Base-by-base conservation (phyloP, 1,284 basidiomycete genomes). In the Leucoagaricus sp. region DNA sequence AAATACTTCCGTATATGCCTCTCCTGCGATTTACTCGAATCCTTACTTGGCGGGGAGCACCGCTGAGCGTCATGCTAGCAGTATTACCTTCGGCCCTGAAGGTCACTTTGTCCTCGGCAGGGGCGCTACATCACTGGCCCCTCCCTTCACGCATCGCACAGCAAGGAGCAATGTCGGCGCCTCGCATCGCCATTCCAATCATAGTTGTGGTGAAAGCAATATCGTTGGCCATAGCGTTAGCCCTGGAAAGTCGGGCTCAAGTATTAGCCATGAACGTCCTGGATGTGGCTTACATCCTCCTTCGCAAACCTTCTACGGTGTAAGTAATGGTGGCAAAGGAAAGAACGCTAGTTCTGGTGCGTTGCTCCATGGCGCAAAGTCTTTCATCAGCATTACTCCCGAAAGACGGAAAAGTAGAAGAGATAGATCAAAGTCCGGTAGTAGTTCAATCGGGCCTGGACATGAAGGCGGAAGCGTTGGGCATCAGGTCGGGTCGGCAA, bases 311-410 rank as follows among this genome's bases (percentile, higher is more conserved):
- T 44, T 55, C 12, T 46, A 51, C 12, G 15, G 12, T 9, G 13
- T 33, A 5, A 25, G 33, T 9, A 21, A 19, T 38, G 29, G 26
- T 5, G 23, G 38, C 12, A 33, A 42, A 26, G 25, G 26, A 48
- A 63, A 19, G 54, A 66, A 53, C 61, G 59, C 53, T 41, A 63
- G 7, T 47, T 59, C 12, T 38, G 46, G 40, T 58, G 53, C 40
- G 34, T 19, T 53, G 9, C 49, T 49, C 6, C 58, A 60, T 26
- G 55, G 54, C 8, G 65, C 69, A 10, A 69, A 59, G 51, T 76
- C 75, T 3, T 77, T 77, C 60, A 76, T 75, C 33, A 69, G 74
- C 57, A 69, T 75, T 48, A 71, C 69, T 25, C 72, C 70, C 17
- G 71, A 73, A 28, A 60, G 60, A 52, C 47, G 34, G 13, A 49